Base-by-base conservation (phyloP, 371 early-diverging fungal genomes). In the Actinomortierella wolfii region DNA sequence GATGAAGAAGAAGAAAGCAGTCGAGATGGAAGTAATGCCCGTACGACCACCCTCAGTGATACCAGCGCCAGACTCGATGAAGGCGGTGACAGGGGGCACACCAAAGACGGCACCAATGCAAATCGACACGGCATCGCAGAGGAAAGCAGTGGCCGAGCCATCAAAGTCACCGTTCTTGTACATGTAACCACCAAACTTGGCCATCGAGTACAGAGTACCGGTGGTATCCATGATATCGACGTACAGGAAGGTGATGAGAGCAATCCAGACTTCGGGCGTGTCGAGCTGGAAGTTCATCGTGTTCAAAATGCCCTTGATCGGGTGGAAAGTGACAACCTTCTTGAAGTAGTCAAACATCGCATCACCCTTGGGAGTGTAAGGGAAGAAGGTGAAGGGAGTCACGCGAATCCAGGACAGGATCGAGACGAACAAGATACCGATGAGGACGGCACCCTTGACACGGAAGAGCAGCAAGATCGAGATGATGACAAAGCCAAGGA, bases 1-100 rank as follows among this genome's bases (percentile, higher is more conserved):
- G 47, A 92, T 74, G 59, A 91, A 87, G 82, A 92, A 91, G 57
- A 85, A 84, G 64, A 91, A 76, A 14, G 82, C 86, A 18, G 84
- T 78, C 7, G 84, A 76, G 24, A 92, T 76, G 21, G 89, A 88
- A 17, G 91, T 88, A 47, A 92, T 79, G 47, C 92, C 92, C 0
- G 92, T 92, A n/a, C 85, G 82, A 26, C 89, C 92, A 26, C 92
- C 92, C 78, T 91, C 91, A 44, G 90, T 86, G 56, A 92, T 88
- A 66, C 92, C 92, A 2, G 92, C 88, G 29, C 90, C 92, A 3
- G 89, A 89, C 67, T 92, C 92, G 57, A 92, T 84, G 63, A 86
- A 92, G 3, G 91, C 88, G 0, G 90, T 91, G 61, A 85, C 85
- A 1, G 90, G 89, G 4, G 91, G 88, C 1, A 84, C 83, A 43